These are phyloP conservation scores for Arthrinium puccinioides DNA, from an alignment of 2,329 filamentous ascomycete genomes.

Conservation along the genomic window DNA sequence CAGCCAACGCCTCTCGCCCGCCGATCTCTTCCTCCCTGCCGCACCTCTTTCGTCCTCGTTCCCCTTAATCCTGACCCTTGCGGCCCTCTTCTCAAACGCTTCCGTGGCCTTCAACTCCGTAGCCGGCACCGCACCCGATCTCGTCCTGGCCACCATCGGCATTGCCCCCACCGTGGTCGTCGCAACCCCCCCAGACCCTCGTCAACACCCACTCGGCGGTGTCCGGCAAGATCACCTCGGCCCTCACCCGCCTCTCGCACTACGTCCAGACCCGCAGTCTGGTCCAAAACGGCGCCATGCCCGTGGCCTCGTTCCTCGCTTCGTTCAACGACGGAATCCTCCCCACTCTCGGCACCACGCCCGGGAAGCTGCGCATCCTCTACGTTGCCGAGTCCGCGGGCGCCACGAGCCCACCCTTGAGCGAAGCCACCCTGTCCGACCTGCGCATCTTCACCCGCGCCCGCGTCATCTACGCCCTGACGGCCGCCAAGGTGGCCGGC, in stretches of 20 bases:
- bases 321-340: conserved; percentile 52
- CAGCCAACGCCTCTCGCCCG: conserved; percentile 62
- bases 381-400: conserved; percentile 71
- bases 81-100: conserved; percentile 76
- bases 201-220: conserved; percentile 59
- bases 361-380: conserved; percentile 73
- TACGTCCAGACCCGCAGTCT: conserved; percentile 65
- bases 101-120: conserved; percentile 87
- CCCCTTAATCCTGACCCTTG: conserved; percentile 70
- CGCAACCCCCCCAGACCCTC: conserved; percentile 66
- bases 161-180: conserved; percentile 78
- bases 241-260: conserved; percentile 61
- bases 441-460: conserved; percentile 74
- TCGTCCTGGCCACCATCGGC: conserved; percentile 64
- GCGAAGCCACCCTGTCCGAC: conserved; percentile 66
- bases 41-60: conserved; percentile 76
- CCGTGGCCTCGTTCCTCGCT: conserved; percentile 55
- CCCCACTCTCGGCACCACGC: conserved; percentile 52
- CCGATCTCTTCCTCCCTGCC: conserved; percentile 79
- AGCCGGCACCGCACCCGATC: conserved; percentile 63
- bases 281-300: conserved; percentile 65
- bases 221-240: conserved; percentile 50
- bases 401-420: conserved; percentile 55
- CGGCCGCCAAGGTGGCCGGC: conserved; percentile 76
- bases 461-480: conserved; percentile 78